Base-by-base conservation (phyloP, 75 land plant genomes). In the Sequoia sempervirens region DNA sequence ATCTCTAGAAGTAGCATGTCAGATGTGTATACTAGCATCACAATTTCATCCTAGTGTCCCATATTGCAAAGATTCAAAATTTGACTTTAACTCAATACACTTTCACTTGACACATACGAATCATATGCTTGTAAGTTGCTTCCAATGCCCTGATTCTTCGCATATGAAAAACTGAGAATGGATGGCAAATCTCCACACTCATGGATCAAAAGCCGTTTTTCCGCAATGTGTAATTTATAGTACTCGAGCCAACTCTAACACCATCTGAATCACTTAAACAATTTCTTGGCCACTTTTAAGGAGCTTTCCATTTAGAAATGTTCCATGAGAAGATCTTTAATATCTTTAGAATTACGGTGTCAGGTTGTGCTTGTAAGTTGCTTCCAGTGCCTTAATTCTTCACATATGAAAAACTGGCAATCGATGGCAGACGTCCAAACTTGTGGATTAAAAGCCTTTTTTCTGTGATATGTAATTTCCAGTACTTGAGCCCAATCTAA, bases 171-270 rank as follows among this genome's bases (percentile, higher is more conserved):
- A 38, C 26, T 76, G 28, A 40, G 7, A n/a, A 8, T 76, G n/a
- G 30, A 78, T 9, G 41, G 5, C 47, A 43, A 12, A 3, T 23
- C n/a, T 78, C 50, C 30, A 12, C 11, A 45, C 20, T 26, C 26
- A 1, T 45, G 30, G 12, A 30, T 78, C 46, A 78, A 45, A 26
- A 26, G 14, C 50, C 50, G 12, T 12, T n/a, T 78, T 26, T 78
- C 28, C 52, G 18, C 81, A 84, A 47, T 38, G 76, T 52, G n/a
- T 84, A 76, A 52, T 45, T 84, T 52, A 81, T 84, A 7, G 82
- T 84, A 53, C 84, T 84, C 30, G 82, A 81, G 18, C 81, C 84
- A 84, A 84, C 76, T 52, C 46, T 43, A 45, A 84, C 81, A n/a
- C 26, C n/a, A 30, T 84, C 84, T 26, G 53, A 76, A 30, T 79